Percentiles rank a stretch among this genome's conserved stretches.
phyloP scores from a whole-genome alignment of 2,329 filamentous ascomycete genomes.

The Hypoxylon sp. region DNA sequence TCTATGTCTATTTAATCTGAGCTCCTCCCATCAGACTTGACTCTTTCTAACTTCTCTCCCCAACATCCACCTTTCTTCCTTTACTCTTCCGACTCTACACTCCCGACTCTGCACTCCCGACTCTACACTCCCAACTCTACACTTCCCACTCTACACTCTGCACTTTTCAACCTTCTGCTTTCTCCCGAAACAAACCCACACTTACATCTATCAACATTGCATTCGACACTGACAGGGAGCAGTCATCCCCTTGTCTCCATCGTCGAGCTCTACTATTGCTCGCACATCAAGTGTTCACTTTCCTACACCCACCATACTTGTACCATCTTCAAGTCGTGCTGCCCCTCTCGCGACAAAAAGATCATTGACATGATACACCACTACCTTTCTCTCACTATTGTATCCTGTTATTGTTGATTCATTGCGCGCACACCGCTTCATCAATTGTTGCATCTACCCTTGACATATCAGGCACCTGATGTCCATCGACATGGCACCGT shows the following conservation, averaged over 20 bases:
- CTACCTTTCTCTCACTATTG: neutral
- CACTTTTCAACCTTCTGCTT: neutral
- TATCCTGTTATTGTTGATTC: neutral
- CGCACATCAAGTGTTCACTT: neutral
- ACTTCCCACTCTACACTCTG: neutral
- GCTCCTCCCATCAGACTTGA: neutral
- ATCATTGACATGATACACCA: neutral
- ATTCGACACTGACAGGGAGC: neutral
- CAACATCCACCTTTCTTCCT: slow-evolving; percentile 4
- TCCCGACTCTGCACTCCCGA: no score
- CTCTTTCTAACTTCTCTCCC: slow-evolving; percentile 1
- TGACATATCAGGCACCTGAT: no score
- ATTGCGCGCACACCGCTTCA: neutral
- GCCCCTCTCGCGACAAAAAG: no score
- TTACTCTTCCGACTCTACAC: neutral
- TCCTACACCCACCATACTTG: neutral
- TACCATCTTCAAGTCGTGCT: neutral
- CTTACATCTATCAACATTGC: neutral
- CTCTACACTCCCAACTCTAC: neutral
- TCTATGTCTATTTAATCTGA: neutral
- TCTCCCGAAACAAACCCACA: neutral
- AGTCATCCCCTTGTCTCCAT: neutral
- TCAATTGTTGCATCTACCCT: neutral
- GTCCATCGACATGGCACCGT: slow-evolving; percentile 24
- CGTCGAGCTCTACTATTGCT: neutral